Percentiles rank a stretch among this genome's conserved stretches.
These are phyloP conservation scores for Aureobasidium sp. DNA, from an alignment of 2,329 filamentous ascomycete genomes.

Conservation along the genomic window DNA sequence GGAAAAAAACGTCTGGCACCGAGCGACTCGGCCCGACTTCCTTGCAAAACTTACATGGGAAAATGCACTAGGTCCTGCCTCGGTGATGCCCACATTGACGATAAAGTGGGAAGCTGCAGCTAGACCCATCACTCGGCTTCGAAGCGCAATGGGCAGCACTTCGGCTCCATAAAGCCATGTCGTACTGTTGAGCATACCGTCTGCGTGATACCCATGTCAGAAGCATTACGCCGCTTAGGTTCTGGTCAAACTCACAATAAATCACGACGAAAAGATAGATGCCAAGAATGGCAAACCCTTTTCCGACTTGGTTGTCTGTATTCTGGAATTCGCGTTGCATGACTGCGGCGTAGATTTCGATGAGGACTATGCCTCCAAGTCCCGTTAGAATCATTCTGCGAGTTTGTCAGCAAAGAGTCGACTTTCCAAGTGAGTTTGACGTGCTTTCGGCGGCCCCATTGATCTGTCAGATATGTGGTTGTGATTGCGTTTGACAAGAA, in stretches of 20 bases:
- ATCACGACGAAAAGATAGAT: slow-evolving; percentile 53
- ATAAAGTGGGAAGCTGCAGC: slow-evolving; percentile 45
- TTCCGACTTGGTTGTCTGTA: slow-evolving; percentile 48
- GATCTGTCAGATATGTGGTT: slow-evolving; percentile 48
- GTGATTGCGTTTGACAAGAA: slow-evolving; percentile 47
- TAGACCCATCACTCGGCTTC: slow-evolving; percentile 51
- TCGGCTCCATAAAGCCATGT: slow-evolving; percentile 51
- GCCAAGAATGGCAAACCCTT: slow-evolving; percentile 53
- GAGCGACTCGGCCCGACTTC: no score
- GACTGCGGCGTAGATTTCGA: slow-evolving; percentile 53
- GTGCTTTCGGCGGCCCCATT: slow-evolving; percentile 50
- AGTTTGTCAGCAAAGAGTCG: background rate
- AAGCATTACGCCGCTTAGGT: slow-evolving; percentile 17
- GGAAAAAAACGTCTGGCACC: no score
- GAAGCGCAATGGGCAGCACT: slow-evolving; percentile 46
- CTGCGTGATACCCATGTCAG: slow-evolving; percentile 23
- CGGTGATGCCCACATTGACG: slow-evolving; percentile 42
- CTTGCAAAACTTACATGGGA: background rate
- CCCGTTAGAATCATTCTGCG: slow-evolving; percentile 49
- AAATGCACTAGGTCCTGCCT: slow-evolving; percentile 25
- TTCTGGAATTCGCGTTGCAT: slow-evolving; percentile 53
- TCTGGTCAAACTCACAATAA: slow-evolving; percentile 39
- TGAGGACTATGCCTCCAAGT: slow-evolving; percentile 45
- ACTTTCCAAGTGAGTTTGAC: background rate
- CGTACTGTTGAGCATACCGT: slow-evolving; percentile 48